phyloP scores from a whole-genome alignment of 139 green algal genomes.

The Closterium sp. region DNA sequence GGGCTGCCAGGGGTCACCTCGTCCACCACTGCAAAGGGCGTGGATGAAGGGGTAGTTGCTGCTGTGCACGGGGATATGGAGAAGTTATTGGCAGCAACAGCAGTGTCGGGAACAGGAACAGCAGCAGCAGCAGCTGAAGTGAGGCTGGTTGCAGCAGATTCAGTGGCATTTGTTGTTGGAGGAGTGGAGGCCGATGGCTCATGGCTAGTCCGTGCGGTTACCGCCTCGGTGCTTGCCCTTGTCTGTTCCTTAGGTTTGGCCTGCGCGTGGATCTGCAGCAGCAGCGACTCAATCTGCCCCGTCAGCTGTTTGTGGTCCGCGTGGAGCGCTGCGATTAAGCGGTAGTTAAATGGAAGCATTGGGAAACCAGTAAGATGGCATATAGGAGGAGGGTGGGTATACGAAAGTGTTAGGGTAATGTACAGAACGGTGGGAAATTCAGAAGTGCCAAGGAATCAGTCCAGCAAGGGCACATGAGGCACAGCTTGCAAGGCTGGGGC shows the following conservation, averaged over 20 bases:
- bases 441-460: too few species aligned
- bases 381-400: background rate
- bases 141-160: background rate
- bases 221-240: background rate
- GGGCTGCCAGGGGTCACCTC: constrained; percentile 67
- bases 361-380: background rate
- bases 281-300: constrained; percentile 60
- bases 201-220: too few species aligned
- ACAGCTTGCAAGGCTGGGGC: too few species aligned
- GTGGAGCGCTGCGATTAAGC: constrained; percentile 59
- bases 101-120: background rate
- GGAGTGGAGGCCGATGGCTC: background rate
- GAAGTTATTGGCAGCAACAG: background rate
- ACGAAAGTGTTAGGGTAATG: too few species aligned
- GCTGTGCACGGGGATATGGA: background rate
- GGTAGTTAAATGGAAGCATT: too few species aligned
- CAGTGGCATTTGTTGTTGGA: background rate
- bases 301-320: constrained; percentile 78
- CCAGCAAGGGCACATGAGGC: too few species aligned
- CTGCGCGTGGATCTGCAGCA: constrained; percentile 65
- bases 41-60: background rate
- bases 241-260: background rate
- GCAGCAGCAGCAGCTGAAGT: background rate
- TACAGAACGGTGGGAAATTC: too few species aligned
- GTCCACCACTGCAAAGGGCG: constrained; percentile 77